Evolutionary conservation across 2,329 filamentous ascomycete species (phyloP).

Genomic region (Beauveria varroae): DNA sequence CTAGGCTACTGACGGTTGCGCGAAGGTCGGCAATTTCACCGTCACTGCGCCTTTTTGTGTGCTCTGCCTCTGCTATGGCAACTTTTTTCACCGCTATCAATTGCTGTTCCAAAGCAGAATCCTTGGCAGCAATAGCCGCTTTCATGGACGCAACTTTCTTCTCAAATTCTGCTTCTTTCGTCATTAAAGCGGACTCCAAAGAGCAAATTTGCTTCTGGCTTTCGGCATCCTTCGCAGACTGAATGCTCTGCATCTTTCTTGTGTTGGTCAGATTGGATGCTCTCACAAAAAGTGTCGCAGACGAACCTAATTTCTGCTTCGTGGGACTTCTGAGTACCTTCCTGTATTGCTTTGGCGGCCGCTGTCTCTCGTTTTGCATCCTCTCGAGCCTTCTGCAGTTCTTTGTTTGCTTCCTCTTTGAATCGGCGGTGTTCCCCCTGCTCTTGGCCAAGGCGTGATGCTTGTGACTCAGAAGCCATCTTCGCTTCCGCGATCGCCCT

Average conservation of each 20-base stretch:
- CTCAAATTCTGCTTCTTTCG: conserved; percentile 28
- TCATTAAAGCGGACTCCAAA: conserved; percentile 16
- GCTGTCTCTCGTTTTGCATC: conserved; percentile 38
- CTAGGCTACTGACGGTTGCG: conserved; percentile 51
- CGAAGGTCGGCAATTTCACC: conserved; percentile 57
- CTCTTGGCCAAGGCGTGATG: conserved; percentile 60
- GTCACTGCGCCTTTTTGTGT: conserved; percentile 42
- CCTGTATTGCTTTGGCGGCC: conserved; percentile 45
- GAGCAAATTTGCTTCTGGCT: conserved; percentile 22
- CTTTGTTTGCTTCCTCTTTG: conserved; percentile 48
- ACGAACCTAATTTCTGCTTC: conserved; percentile 54
- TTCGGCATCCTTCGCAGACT: conserved; percentile 20
- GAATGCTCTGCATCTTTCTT: conserved; percentile 27
- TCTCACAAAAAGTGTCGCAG: neutral
- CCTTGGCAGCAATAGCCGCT: conserved; percentile 4
- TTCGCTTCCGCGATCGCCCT: conserved; percentile 40
- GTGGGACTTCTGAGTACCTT: conserved; percentile 63
- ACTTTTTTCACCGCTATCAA: conserved; percentile 40
- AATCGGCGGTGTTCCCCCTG: conserved; percentile 62
- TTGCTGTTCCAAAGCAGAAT: conserved; percentile 30
- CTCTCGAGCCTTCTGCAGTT: conserved; percentile 31
- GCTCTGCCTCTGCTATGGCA: conserved; percentile 41
- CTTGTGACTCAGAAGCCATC: conserved; percentile 37
- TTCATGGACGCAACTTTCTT: conserved; percentile 13
- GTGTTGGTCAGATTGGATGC: conserved; percentile 13